These are phyloP conservation scores for Elsinoe necatrix DNA, from an alignment of 2,329 filamentous ascomycete genomes.

Conservation along the genomic window DNA sequence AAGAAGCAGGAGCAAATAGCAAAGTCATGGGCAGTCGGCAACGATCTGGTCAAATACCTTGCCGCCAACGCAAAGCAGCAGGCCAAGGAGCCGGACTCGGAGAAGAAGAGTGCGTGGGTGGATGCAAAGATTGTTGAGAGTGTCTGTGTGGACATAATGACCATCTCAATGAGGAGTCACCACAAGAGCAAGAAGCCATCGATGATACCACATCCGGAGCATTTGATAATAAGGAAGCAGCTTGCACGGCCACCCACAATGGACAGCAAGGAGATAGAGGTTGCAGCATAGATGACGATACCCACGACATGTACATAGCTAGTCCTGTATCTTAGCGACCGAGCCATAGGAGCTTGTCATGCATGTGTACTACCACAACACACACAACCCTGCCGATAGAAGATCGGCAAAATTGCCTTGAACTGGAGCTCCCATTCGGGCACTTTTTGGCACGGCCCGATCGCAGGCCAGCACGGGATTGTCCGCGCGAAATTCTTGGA, in stretches of 20 bases:
- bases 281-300: slow-evolving; percentile 3
- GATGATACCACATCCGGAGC: not conserved
- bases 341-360: not conserved
- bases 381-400: not conserved
- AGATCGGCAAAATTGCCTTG: slow-evolving; percentile 1
- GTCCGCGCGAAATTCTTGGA: not conserved
- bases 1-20: slow-evolving; percentile 2
- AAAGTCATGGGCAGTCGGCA: not conserved
- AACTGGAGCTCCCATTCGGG: not conserved
- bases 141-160: slow-evolving; percentile 8
- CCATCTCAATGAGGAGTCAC: not conserved
- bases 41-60: slow-evolving; percentile 7
- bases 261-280: not conserved
- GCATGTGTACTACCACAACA: not conserved
- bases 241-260: not conserved
- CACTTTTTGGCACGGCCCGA: not conserved
- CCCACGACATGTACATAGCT: slow-evolving; percentile 2
- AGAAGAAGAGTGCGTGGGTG: not conserved
- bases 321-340: not conserved
- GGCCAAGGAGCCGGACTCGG: not conserved
- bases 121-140: slow-evolving; percentile 12
- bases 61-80: not conserved
- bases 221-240: not conserved
- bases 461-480: not conserved
- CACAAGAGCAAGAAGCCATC: not conserved